Base-by-base conservation (phyloP, 2,329 filamentous ascomycete genomes). In the Talaromyces sp. region DNA sequence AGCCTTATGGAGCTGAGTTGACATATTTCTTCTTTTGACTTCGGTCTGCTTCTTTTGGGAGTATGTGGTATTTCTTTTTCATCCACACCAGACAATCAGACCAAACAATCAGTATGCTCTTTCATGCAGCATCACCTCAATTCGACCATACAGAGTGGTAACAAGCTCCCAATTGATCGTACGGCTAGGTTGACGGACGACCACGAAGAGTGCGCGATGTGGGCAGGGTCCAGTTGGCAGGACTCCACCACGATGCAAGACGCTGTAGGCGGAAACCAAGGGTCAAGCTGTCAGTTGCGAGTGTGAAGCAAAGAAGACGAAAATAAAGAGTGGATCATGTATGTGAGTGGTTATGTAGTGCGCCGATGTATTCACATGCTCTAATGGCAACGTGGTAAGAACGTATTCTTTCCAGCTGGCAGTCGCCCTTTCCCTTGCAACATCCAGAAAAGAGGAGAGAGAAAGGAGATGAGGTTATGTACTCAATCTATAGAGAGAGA, bases 211-310 rank as follows among this genome's bases (percentile, higher is more conserved):
- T 37, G 63, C 52, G 59, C 62, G 62, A 64, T 60, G 70, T 70
- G 68, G 70, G 65, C 67, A 68, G 67, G 37, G 69, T 49, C 68
- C 65, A 70, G 68, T 66, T 70, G 71, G 70, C 69, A 72, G 67
- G 66, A 67, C 69, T 68, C 70, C 69, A 72, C 70, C 68, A 19
- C 35, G 25, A 65, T 61, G 58, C 68, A 70, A 64, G 67, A 68
- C 66, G 61, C 61, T 63, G 50, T 63, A 63, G 61, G 61, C n/a
- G 61, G 61, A 63, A 63, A 57, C 27, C 49, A 37, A 41, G 31
- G 31, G 50, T 22, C 31, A 35, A 54, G 7, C n/a, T 56, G 52
- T 37, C 33, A 39, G 52, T 39, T 39, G 19, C 19, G 31, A 39
- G 56, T 45, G 17, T 17, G 25, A 43, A 27, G 56, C 5, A 17